A percentile compares a stretch with the other conserved stretches of the same genome.
Evolutionary conservation across 495 filamentous ascomycete species (phyloP).

Genomic region (Penicillium arizonense): DNA sequence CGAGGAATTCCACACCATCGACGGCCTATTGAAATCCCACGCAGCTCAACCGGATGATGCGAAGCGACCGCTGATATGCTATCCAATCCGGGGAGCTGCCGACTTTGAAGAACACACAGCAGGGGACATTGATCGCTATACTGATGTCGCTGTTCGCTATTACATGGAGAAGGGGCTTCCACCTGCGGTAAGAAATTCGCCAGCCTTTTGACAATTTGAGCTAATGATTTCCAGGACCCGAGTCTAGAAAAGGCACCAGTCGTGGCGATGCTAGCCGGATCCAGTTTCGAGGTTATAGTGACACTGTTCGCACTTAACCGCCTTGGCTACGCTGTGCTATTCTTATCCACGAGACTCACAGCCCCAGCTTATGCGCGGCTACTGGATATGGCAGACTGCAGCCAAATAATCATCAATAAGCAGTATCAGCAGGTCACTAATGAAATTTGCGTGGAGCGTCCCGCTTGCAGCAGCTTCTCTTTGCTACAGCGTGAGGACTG

Average conservation of each 20-base stretch:
- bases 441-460: constrained; percentile 14
- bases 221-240: constrained; percentile 10
- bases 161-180: constrained; percentile 21
- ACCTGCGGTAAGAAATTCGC: constrained; percentile 14
- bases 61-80: constrained; percentile 20
- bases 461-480: constrained; percentile 10
- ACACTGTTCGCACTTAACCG: constrained; percentile 55
- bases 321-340: constrained; percentile 53
- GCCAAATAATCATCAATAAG: constrained; percentile 28
- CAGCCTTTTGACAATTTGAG: neutral
- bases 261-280: constrained; percentile 50
- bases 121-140: constrained; percentile 22
- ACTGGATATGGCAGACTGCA: constrained; percentile 43
- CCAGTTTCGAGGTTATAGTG: constrained; percentile 54
- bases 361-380: constrained; percentile 48
- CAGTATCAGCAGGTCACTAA: constrained; percentile 17
- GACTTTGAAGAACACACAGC: constrained; percentile 31
- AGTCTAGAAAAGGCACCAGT: constrained; percentile 27
- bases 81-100: constrained; percentile 16
- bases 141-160: constrained; percentile 22
- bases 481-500: constrained; percentile 16
- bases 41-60: constrained; percentile 19
- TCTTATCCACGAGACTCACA: constrained; percentile 56
- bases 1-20: constrained; percentile 24
- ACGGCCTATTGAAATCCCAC: constrained; percentile 24